Percentiles rank a stretch among this genome's conserved stretches.
These are phyloP conservation scores for Rutstroemia sydowiana DNA, from an alignment of 2,329 filamentous ascomycete genomes.

Conservation along the genomic window DNA sequence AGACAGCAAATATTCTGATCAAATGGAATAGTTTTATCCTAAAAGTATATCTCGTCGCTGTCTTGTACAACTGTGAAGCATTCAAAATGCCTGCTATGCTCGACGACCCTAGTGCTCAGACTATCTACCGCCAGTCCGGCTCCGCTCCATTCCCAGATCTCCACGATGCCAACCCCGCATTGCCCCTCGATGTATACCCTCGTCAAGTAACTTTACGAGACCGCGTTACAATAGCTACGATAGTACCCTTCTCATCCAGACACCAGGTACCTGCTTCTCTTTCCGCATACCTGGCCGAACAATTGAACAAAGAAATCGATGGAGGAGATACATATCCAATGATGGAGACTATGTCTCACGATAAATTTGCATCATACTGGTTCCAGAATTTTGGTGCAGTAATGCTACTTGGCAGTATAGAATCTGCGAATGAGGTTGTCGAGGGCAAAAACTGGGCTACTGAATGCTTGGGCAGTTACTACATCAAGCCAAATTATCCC, in stretches of 20 bases:
- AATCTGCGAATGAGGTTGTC: constrained; percentile 41
- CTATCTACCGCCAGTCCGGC: constrained; percentile 48
- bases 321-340: constrained; percentile 68
- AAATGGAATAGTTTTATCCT: not conserved
- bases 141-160: constrained; percentile 42
- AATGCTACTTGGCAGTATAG: constrained; percentile 60
- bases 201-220: constrained; percentile 60
- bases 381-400: constrained; percentile 67
- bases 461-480: constrained; percentile 62
- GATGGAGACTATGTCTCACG: constrained; percentile 52
- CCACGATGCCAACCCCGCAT: constrained; percentile 41
- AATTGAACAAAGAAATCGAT: constrained; percentile 65
- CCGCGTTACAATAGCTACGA: constrained; percentile 58
- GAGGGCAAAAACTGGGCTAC: constrained; percentile 54
- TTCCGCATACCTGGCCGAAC: constrained; percentile 55
- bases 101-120: constrained; percentile 49
- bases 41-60: not conserved
- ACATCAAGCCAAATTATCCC: constrained; percentile 68
- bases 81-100: constrained; percentile 51
- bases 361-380: constrained; percentile 62
- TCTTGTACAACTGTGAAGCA: constrained; percentile 1
- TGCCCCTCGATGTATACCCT: constrained; percentile 41
- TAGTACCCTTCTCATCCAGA: constrained; percentile 58
- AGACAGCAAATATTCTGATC: constrained; percentile 1
- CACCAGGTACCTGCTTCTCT: constrained; percentile 54